Conservation (phyloP, 108 stramenopile species). For the Pseudonitzschia multistriata region DNA sequence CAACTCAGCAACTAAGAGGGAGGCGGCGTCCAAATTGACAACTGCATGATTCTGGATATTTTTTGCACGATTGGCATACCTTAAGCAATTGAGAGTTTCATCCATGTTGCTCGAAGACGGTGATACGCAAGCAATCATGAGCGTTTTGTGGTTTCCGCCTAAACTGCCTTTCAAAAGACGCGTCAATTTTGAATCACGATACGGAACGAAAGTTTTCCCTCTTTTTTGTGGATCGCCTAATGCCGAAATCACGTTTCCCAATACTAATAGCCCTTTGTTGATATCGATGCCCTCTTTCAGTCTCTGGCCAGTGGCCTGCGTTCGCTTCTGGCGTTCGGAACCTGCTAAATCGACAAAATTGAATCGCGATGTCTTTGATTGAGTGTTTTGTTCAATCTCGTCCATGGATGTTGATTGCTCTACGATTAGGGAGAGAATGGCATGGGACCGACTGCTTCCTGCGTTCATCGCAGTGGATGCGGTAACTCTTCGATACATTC, state of each 20-base stretch:
- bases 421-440: constrained; percentile 83
- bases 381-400: constrained; percentile 18
- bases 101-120: constrained; percentile 78
- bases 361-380: constrained; percentile 53
- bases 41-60: constrained; percentile 92
- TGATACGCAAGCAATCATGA: constrained; percentile 96
- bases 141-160: constrained; percentile 96
- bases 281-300: constrained; percentile 96
- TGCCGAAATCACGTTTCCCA: constrained; percentile 97
- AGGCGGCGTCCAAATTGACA: constrained; percentile 67
- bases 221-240: constrained; percentile 72
- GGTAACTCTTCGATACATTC: constrained; percentile 84
- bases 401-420: constrained; percentile 65
- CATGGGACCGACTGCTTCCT: constrained; percentile 76
- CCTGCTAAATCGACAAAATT: constrained; percentile 94
- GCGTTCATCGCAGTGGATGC: constrained; percentile 92
- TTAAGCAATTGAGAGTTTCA: constrained; percentile 92
- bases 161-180: constrained; percentile 85
- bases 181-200: constrained; percentile 95
- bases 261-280: constrained; percentile 92
- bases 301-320: constrained; percentile 73
- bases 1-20: constrained; percentile 47
- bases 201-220: constrained; percentile 82
- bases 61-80: constrained; percentile 96
- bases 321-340: constrained; percentile 82